Percentiles rank a stretch among this genome's conserved stretches.
These are phyloP conservation scores for Pyrenopolyporus hunteri DNA, from an alignment of 495 filamentous ascomycete genomes.

Conservation along the genomic window DNA sequence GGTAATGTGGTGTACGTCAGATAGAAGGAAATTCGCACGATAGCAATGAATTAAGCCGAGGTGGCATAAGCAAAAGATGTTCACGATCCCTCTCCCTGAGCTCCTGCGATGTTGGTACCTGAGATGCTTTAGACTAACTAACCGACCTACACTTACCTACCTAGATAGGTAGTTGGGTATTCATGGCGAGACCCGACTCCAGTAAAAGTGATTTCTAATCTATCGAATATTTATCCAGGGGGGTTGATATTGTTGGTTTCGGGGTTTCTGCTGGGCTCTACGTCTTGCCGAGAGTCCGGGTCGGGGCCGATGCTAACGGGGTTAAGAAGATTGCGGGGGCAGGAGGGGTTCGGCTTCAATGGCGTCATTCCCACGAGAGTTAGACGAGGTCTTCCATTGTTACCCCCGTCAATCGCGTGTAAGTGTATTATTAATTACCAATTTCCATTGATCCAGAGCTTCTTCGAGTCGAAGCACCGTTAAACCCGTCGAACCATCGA, in stretches of 20 bases:
- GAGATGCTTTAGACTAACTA: too few relatives aligned
- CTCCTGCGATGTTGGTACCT: too few relatives aligned
- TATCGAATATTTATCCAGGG: too few relatives aligned
- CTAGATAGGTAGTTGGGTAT: slow-evolving; percentile 4
- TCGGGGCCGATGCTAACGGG: not conserved
- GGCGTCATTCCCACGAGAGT: slow-evolving; percentile 22
- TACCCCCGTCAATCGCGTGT: not conserved
- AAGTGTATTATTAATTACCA: not conserved
- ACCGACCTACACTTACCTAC: too few relatives aligned
- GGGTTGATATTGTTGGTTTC: too few relatives aligned
- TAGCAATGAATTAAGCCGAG: slow-evolving; percentile 18
- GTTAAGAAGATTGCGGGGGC: slow-evolving; percentile 15
- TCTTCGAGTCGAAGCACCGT: too few relatives aligned
- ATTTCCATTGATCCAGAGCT: slow-evolving; percentile 1
- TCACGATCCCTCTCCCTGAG: too few relatives aligned
- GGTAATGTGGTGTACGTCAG: slow-evolving; percentile 30
- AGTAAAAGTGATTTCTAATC: slow-evolving; percentile 16
- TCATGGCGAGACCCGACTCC: not conserved
- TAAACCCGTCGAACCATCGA: too few relatives aligned
- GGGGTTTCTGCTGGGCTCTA: too few relatives aligned
- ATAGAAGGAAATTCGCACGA: slow-evolving; percentile 29
- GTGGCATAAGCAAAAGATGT: slow-evolving; percentile 24
- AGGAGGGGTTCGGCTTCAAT: slow-evolving; percentile 29
- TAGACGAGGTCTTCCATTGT: not conserved
- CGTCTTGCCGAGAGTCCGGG: not conserved